Percentiles rank a stretch among this genome's conserved stretches.
phyloP scores from a whole-genome alignment of 805 yeast species.

The Nakazawaea ambrosiae region DNA sequence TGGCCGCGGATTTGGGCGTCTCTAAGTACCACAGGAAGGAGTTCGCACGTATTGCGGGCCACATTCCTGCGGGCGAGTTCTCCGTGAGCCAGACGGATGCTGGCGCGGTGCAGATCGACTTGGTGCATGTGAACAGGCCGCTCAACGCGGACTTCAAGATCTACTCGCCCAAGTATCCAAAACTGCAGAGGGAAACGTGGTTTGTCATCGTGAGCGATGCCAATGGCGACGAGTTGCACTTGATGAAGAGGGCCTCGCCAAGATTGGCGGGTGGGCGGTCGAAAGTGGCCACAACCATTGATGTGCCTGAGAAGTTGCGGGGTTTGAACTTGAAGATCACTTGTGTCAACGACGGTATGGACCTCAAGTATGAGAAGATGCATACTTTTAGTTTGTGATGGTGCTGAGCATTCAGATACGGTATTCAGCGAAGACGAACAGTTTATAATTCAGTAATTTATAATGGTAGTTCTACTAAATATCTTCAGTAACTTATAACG shows the following conservation, averaged over 20 bases:
- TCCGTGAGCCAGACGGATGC: constrained; percentile 28
- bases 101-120: constrained; percentile 32
- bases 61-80: constrained; percentile 56
- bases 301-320: constrained; percentile 39
- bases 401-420: background rate
- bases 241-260: constrained; percentile 75
- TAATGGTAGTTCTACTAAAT: no score
- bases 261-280: constrained; percentile 16
- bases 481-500: no score
- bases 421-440: no score
- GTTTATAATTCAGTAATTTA: no score
- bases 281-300: constrained; percentile 34
- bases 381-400: constrained; percentile 1
- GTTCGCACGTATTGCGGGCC: constrained; percentile 45
- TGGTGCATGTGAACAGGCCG: constrained; percentile 48
- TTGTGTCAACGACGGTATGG: constrained; percentile 62
- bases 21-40: constrained; percentile 32
- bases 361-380: constrained; percentile 32
- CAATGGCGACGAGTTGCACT: constrained; percentile 44
- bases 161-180: constrained; percentile 78
- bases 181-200: constrained; percentile 92
- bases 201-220: constrained; percentile 57
- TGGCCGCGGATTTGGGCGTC: constrained; percentile 35
- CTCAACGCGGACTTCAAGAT: constrained; percentile 56
- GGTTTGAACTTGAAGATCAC: constrained; percentile 41